Evolutionary conservation across 1,284 basidiomycete species (phyloP).

Genomic region (Pseudozyma pruni): DNA sequence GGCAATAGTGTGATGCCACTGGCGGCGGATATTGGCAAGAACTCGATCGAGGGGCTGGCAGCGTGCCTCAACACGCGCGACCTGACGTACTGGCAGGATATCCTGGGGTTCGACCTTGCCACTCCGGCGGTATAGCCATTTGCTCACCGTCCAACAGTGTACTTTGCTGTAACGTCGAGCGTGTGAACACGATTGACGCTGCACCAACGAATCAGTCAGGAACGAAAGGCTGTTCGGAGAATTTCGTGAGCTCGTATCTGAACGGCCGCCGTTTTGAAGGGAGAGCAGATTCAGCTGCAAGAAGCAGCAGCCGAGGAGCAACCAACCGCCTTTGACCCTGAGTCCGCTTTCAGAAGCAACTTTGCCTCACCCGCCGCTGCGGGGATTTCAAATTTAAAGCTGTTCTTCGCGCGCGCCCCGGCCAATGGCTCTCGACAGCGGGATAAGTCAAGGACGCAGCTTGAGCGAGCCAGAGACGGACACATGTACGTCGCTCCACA

Average conservation of each 20-base stretch:
- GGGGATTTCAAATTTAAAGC: neutral
- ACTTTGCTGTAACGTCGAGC: too few relatives aligned
- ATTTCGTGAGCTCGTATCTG: too few relatives aligned
- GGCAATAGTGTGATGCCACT: conserved; percentile 24
- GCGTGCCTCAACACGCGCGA: conserved; percentile 33
- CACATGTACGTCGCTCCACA: too few relatives aligned
- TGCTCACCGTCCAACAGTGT: too few relatives aligned
- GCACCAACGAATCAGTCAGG: too few relatives aligned
- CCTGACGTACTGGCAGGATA: conserved; percentile 43
- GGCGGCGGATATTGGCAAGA: conserved; percentile 37
- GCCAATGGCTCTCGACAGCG: neutral
- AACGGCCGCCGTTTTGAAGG: too few relatives aligned
- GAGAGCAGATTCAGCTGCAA: too few relatives aligned
- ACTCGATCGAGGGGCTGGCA: conserved; percentile 39
- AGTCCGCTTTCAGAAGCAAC: conserved; percentile 8
- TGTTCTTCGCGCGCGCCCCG: neutral
- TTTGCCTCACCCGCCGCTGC: neutral
- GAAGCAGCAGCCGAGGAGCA: too few relatives aligned
- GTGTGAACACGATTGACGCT: neutral
- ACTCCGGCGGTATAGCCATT: conserved; percentile 12
- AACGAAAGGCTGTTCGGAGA: too few relatives aligned
- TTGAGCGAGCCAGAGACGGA: too few relatives aligned
- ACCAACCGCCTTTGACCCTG: too few relatives aligned
- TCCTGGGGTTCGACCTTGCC: conserved; percentile 35
- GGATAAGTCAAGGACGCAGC: too few relatives aligned